These are phyloP conservation scores for Populus alba DNA, from an alignment of 345 rosid genomes.

Conservation along the genomic window DNA sequence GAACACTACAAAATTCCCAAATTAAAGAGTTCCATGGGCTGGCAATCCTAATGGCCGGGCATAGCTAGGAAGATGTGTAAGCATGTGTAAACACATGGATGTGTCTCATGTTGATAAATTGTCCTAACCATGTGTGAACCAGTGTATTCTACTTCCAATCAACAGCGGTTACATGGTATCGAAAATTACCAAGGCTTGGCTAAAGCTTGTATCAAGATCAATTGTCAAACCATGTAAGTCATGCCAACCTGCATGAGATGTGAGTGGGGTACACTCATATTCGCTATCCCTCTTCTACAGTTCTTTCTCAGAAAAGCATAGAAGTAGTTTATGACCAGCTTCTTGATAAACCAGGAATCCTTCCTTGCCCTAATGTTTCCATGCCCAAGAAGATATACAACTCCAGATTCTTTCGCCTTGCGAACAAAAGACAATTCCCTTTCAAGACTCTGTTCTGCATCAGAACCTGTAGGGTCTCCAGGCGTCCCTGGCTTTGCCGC, in stretches of 20 bases:
- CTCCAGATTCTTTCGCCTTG: conserved; percentile 91
- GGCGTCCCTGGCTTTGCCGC: conserved; percentile 39
- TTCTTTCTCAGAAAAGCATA: conserved; percentile 93
- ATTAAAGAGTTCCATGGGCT: neutral
- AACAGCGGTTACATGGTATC: neutral
- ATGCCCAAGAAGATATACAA: conserved; percentile 95
- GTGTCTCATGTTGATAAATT: neutral
- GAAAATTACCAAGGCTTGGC: neutral
- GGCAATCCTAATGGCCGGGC: neutral
- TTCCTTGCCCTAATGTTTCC: conserved; percentile 96
- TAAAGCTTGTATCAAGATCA: conserved; percentile 4
- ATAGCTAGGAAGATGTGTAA: neutral
- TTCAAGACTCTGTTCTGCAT: conserved; percentile 85
- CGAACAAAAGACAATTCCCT: conserved; percentile 89
- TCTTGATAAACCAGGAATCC: conserved; percentile 97
- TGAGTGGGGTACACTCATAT: conserved; percentile 90
- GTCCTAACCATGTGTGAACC: neutral
- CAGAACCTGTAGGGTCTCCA: conserved; percentile 37
- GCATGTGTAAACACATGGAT: neutral
- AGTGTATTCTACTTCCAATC: conserved; percentile 1
- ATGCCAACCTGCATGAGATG: conserved; percentile 97
- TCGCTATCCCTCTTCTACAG: conserved; percentile 90
- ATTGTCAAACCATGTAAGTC: conserved; percentile 94
- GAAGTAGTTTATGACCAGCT: conserved; percentile 84
- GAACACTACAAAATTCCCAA: conserved; percentile 31